Conservation (phyloP, 2,329 filamentous ascomycete species). For the Pseudogymnoascus sp. region DNA sequence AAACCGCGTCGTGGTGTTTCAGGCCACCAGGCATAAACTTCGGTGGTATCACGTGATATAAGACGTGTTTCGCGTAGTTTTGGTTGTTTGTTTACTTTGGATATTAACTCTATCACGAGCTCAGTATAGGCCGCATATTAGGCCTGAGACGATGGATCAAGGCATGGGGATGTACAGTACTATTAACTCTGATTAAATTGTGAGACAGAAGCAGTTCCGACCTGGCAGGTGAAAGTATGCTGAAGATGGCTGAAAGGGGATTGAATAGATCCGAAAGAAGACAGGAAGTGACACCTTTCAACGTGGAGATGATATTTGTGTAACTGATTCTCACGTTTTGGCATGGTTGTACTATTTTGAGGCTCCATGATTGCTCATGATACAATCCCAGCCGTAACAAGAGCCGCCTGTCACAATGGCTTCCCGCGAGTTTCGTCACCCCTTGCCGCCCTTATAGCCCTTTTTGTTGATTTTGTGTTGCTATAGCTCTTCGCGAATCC, state of each 20-base stretch:
- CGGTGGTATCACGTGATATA: background rate
- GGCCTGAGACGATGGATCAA: background rate
- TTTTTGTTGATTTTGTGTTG: background rate
- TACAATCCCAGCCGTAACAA: background rate
- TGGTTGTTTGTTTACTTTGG: background rate
- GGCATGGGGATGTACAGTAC: background rate
- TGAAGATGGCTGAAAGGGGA: background rate
- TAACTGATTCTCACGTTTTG: background rate
- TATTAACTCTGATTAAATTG: background rate
- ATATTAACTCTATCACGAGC: background rate
- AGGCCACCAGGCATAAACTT: background rate
- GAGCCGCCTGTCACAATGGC: background rate
- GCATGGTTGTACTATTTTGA: slow-evolving; percentile 6
- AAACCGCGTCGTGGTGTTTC: slow-evolving; percentile 5
- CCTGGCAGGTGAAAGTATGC: background rate
- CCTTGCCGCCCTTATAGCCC: background rate
- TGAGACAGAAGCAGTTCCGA: background rate
- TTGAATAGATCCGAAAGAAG: background rate
- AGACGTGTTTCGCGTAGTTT: background rate
- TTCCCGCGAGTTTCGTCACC: background rate
- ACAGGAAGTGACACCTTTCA: background rate
- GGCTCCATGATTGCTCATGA: slow-evolving; percentile 3
- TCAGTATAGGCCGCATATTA: background rate
- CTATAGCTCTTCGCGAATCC: background rate
- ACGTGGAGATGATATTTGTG: background rate